Conservation (phyloP, 225 moss, liverwort and hornwort species). For the Lunularia cruciata region DNA sequence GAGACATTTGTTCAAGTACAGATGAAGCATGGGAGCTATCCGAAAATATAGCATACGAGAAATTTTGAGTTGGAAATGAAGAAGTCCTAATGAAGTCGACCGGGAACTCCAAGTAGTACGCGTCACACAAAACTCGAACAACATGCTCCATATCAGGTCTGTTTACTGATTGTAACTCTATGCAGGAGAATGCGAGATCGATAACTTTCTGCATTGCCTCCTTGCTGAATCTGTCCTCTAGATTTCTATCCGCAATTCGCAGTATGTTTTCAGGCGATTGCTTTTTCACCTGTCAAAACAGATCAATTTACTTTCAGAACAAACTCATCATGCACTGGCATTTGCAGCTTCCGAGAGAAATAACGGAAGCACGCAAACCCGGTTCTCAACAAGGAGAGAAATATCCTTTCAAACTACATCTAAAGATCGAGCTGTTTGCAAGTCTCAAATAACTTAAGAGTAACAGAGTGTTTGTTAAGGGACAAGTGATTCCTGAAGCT, state of each 20-base stretch:
- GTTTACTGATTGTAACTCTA: background rate
- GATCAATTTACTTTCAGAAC: no score
- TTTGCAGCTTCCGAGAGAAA: no score
- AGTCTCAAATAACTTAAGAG: background rate
- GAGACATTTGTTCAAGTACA: no score
- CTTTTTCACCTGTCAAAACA: background rate
- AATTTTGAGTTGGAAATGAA: background rate
- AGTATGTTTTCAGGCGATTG: background rate
- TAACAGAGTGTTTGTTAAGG: background rate
- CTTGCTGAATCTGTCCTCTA: conserved; percentile 4
- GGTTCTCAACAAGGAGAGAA: no score
- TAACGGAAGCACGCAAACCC: background rate
- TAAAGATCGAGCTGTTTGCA: background rate
- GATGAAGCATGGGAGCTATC: background rate
- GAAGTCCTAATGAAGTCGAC: background rate
- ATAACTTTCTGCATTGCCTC: conserved; percentile 27
- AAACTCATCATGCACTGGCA: no score
- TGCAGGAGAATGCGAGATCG: conserved; percentile 20
- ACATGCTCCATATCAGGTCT: conserved; percentile 15
- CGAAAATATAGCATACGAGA: background rate
- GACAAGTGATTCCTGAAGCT: no score
- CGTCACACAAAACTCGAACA: background rate
- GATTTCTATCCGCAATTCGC: background rate
- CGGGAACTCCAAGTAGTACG: background rate
- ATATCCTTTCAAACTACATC: no score